Percentiles rank a stretch among this genome's conserved stretches.
Conservation (phyloP, 768 basidiomycete genomes). For the Auricularia sp. region DNA sequence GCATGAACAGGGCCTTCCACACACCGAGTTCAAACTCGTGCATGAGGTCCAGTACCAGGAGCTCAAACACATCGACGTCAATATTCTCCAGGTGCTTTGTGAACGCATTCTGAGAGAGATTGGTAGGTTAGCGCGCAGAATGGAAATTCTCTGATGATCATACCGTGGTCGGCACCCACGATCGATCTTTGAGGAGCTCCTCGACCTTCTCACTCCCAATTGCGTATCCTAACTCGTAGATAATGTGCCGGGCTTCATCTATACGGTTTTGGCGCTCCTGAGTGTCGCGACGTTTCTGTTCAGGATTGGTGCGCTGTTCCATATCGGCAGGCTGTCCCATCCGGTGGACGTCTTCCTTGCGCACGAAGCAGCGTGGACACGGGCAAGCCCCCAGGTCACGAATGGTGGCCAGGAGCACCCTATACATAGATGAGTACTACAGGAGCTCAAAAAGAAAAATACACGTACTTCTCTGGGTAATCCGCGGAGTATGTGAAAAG, state of each 20-base stretch:
- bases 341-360: constrained; percentile 11
- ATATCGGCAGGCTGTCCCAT: not conserved
- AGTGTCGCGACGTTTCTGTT: not conserved
- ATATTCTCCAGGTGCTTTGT: constrained; percentile 12
- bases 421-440: constrained; percentile 1
- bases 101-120: constrained; percentile 26
- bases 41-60: constrained; percentile 27
- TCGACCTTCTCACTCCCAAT: constrained; percentile 3
- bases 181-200: constrained; percentile 6
- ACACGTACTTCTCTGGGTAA: constrained; percentile 17
- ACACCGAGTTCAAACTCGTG: constrained; percentile 33
- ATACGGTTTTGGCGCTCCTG: not conserved
- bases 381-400: constrained; percentile 16
- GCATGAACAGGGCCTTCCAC: constrained; percentile 27
- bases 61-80: constrained; percentile 17
- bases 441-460: not conserved
- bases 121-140: not conserved
- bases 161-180: constrained; percentile 10
- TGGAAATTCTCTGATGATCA: not conserved
- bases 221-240: constrained; percentile 9
- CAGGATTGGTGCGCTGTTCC: not conserved
- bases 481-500: constrained; percentile 15
- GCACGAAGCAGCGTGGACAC: constrained; percentile 27
- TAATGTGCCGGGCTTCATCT: not conserved
- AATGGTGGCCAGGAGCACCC: constrained; percentile 19